A percentile compares a stretch with the other conserved stretches of the same genome.
Conservation (phyloP, 495 filamentous ascomycete genomes). For the Penicillium soppii region DNA sequence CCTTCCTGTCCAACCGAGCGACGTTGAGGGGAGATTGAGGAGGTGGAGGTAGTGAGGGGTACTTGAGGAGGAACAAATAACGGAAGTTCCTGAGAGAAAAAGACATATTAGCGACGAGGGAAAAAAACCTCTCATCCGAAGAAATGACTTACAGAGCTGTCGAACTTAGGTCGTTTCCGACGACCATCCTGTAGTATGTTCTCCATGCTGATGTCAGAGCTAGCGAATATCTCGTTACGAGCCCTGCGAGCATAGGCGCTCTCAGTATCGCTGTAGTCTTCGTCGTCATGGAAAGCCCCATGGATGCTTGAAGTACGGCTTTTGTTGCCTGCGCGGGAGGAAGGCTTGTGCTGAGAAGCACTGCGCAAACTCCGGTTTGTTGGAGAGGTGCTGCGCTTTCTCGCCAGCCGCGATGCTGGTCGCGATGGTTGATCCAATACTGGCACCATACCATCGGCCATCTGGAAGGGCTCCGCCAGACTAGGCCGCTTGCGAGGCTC, state of each 20-base stretch:
- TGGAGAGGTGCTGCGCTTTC: slow-evolving; percentile 82
- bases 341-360: slow-evolving; percentile 71
- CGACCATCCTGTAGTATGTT: slow-evolving; percentile 97
- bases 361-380: slow-evolving; percentile 75
- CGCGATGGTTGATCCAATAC: slow-evolving; percentile 60
- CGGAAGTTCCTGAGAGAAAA: slow-evolving; percentile 73
- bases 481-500: slow-evolving; percentile 49
- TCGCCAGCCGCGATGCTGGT: slow-evolving; percentile 64
- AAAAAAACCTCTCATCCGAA: slow-evolving; percentile 8
- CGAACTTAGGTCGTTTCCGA: slow-evolving; percentile 94
- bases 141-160: slow-evolving; percentile 78
- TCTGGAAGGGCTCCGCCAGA: slow-evolving; percentile 56
- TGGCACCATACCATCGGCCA: slow-evolving; percentile 51
- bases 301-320: slow-evolving; percentile 68
- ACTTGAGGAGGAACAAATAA: slow-evolving; percentile 93
- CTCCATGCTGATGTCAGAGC: slow-evolving; percentile 93
- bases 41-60: slow-evolving; percentile 81
- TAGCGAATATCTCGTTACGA: slow-evolving; percentile 79
- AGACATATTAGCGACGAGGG: slow-evolving; percentile 12
- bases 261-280: slow-evolving; percentile 78
- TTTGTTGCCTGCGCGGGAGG: slow-evolving; percentile 63
- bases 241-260: slow-evolving; percentile 70
- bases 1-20: slow-evolving; percentile 61
- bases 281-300: slow-evolving; percentile 63
- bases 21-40: slow-evolving; percentile 89